Percentiles rank a stretch among this genome's conserved stretches.
Conservation (phyloP, 2,329 filamentous ascomycete genomes). For the Rutstroemia sp. region DNA sequence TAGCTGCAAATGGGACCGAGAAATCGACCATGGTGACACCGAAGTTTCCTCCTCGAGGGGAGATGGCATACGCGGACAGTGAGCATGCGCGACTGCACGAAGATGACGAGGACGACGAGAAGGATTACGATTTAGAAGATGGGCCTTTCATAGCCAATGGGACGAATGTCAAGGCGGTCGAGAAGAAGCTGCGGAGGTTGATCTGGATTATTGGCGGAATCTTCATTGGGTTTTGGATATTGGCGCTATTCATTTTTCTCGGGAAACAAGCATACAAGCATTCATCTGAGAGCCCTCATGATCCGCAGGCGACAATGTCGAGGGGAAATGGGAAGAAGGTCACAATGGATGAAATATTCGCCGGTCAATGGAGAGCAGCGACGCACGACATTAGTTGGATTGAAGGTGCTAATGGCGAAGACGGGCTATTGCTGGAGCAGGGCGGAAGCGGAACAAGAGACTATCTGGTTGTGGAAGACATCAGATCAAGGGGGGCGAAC, state of each 20-base stretch:
- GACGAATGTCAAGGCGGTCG: conserved; percentile 43
- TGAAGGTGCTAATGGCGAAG: conserved; percentile 63
- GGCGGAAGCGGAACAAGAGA: conserved; percentile 51
- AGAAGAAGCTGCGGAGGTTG: conserved; percentile 53
- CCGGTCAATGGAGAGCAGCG: conserved; percentile 56
- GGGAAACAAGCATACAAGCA: conserved; percentile 58
- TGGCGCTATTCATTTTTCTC: conserved; percentile 61
- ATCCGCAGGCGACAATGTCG: conserved; percentile 55
- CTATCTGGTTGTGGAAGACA: conserved; percentile 81
- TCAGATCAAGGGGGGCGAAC: conserved; percentile 49
- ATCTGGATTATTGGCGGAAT: conserved; percentile 50
- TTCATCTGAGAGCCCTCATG: conserved; percentile 55
- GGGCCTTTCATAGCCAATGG: conserved; percentile 32
- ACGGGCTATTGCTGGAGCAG: conserved; percentile 77
- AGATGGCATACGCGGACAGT: conserved; percentile 25
- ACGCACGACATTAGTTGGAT: conserved; percentile 71
- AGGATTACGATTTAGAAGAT: conserved; percentile 41
- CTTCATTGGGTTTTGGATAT: conserved; percentile 60
- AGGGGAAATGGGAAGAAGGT: conserved; percentile 64
- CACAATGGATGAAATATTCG: conserved; percentile 63
- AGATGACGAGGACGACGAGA: conserved; percentile 26
- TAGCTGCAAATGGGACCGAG: conserved; percentile 14
- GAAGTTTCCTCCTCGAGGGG: conserved; percentile 22
- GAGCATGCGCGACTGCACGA: conserved; percentile 15
- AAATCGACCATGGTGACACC: conserved; percentile 24